Evolutionary conservation across 208 protist species (phyloP).

Genomic region (Trypanosoma lewisi): DNA sequence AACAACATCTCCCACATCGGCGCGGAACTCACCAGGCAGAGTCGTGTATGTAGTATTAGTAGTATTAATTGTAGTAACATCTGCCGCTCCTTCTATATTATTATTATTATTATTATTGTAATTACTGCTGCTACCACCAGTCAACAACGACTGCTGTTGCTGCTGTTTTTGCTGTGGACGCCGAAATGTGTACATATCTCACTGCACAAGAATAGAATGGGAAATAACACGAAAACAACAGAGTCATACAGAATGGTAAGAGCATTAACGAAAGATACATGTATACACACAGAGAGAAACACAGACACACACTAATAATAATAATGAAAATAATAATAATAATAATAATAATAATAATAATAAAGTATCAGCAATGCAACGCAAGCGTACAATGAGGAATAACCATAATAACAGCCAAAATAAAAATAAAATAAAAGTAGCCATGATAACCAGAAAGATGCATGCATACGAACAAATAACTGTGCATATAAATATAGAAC

Average conservation of each 20-base stretch:
- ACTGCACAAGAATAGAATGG: no score
- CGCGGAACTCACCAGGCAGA: no score
- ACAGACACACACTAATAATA: neutral
- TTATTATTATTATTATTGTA: no score
- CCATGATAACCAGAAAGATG: neutral
- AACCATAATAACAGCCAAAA: neutral
- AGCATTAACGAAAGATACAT: constrained; percentile 10
- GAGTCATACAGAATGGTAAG: neutral
- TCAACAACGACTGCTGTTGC: constrained; percentile 1
- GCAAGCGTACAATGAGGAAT: neutral
- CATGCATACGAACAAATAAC: neutral
- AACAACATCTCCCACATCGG: no score
- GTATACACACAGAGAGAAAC: neutral
- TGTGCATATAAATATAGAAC: neutral
- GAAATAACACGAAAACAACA: constrained; percentile 1
- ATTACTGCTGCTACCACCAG: no score
- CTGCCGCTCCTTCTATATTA: neutral
- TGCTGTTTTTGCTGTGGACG: constrained; percentile 20
- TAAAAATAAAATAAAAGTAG: neutral
- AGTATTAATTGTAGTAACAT: no score
- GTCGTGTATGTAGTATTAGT: no score
- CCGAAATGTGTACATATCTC: constrained; percentile 28
- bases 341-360: constrained; percentile 26
- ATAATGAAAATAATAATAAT: neutral
- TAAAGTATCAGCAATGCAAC: neutral